Conservation (phyloP, 2,329 filamentous ascomycete genomes). For the Cladorrhinum sp. region DNA sequence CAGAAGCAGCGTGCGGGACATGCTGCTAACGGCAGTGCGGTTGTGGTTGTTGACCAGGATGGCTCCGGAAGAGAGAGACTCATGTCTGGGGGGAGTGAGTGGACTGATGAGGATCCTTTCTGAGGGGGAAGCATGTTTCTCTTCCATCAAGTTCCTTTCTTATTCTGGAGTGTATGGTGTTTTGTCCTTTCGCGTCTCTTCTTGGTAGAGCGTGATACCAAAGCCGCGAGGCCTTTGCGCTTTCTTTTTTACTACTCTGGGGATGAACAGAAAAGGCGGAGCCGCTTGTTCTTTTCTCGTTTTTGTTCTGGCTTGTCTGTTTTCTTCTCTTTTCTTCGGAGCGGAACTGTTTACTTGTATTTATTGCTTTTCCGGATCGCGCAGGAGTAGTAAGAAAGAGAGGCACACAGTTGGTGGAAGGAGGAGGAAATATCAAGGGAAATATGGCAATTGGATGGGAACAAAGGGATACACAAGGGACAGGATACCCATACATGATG, state of each 20-base stretch:
- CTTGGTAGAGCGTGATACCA: background rate
- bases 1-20: slow-evolving; percentile 49
- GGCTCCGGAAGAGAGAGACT: slow-evolving; percentile 50
- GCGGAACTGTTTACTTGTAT: slow-evolving; percentile 3
- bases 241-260: background rate
- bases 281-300: slow-evolving; percentile 2
- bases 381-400: no score
- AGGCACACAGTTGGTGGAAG: no score
- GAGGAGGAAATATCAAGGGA: background rate
- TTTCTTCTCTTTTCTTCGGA: slow-evolving; percentile 12
- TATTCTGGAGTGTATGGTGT: background rate
- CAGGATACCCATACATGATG: no score
- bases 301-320: background rate
- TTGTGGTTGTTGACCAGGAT: slow-evolving; percentile 52
- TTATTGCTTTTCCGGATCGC: background rate
- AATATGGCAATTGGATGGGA: background rate
- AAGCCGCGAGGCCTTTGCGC: background rate
- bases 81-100: slow-evolving; percentile 62
- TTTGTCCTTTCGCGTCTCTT: slow-evolving; percentile 1
- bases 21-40: slow-evolving; percentile 40
- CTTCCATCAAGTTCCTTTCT: no score
- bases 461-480: background rate
- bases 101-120: slow-evolving; percentile 63
- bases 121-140: slow-evolving; percentile 33
- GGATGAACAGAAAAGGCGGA: no score